phyloP scores from a whole-genome alignment of 192 early-diverging fungal genomes.

The Rhizoclosmatium sp. region DNA sequence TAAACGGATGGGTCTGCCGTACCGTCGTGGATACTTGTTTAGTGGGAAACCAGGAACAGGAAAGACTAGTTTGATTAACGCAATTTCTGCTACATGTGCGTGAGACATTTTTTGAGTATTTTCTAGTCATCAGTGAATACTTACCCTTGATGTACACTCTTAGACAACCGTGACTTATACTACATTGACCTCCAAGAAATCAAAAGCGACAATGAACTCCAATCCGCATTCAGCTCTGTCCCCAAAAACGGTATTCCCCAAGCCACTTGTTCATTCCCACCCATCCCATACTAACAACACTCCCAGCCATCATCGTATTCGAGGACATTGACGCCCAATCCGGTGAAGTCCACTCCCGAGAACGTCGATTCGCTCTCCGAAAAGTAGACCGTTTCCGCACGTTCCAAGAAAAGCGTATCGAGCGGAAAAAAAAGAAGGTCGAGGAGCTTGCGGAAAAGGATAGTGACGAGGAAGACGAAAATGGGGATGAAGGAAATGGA shows the following conservation, averaged over 20 bases:
- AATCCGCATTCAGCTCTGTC: conserved; percentile 47
- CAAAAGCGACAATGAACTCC: conserved; percentile 45
- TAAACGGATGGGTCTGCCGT: conserved; percentile 65
- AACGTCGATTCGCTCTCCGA: conserved; percentile 34
- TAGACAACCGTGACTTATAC: conserved; percentile 48
- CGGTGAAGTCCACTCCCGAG: conserved; percentile 48
- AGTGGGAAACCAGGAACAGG: conserved; percentile 52
- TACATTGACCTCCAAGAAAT: conserved; percentile 51
- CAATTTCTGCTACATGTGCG: conserved; percentile 43
- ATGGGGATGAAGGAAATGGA: conserved; percentile 8
- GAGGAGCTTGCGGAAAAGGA: conserved; percentile 17
- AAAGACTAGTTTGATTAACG: conserved; percentile 54
- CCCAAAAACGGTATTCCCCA: conserved; percentile 32
- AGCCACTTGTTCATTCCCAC: not conserved
- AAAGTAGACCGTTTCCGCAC: conserved; percentile 20
- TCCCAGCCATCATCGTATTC: conserved; percentile 49
- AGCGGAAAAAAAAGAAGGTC: conserved; percentile 29
- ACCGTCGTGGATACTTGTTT: conserved; percentile 60
- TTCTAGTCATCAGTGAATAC: too few relatives aligned
- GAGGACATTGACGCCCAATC: conserved; percentile 66
- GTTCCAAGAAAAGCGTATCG: conserved; percentile 37
- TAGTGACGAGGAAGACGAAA: not conserved
- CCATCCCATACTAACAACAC: too few relatives aligned
- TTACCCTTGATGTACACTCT: too few relatives aligned
- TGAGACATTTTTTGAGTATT: too few relatives aligned